phyloP scores from a whole-genome alignment of 352 stramenopile species.

The Phytophthora constricta region DNA sequence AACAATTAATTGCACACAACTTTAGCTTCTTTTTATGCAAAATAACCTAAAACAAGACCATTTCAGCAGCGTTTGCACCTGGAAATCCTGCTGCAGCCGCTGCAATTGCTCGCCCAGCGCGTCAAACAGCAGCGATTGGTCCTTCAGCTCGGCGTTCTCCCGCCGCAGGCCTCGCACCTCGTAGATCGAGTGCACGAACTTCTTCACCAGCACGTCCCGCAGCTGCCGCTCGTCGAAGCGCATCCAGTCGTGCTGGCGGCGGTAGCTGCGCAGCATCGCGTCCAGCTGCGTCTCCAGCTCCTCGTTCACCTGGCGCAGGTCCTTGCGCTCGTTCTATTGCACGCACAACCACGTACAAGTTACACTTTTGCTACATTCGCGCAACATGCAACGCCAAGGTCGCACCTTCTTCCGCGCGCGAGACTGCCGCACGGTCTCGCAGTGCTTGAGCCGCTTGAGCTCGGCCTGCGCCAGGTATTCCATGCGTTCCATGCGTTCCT shows the following conservation, averaged over 20 bases:
- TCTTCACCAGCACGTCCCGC: constrained; percentile 64
- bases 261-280: constrained; percentile 43
- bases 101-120: constrained; percentile 77
- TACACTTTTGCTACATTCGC: not conserved
- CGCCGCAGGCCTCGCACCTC: constrained; percentile 61
- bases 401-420: constrained; percentile 82
- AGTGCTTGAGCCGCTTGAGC: constrained; percentile 79
- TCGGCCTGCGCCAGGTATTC: constrained; percentile 75
- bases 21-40: not conserved
- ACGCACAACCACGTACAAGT: not conserved
- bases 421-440: constrained; percentile 79
- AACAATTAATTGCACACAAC: not conserved
- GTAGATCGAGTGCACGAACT: constrained; percentile 79
- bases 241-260: constrained; percentile 50
- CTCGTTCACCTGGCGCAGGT: constrained; percentile 62
- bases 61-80: constrained; percentile 12
- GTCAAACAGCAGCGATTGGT: constrained; percentile 63
- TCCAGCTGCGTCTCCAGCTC: constrained; percentile 61
- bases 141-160: constrained; percentile 54
- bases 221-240: constrained; percentile 56
- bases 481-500: too few species aligned
- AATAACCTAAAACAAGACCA: not conserved
- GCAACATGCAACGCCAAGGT: too few species aligned
- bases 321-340: constrained; percentile 51
- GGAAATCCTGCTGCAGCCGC: constrained; percentile 67